A percentile compares a stretch with the other conserved stretches of the same genome.
Conservation (phyloP, 169 alveolate species). For the Cryptosporidium parvum region DNA sequence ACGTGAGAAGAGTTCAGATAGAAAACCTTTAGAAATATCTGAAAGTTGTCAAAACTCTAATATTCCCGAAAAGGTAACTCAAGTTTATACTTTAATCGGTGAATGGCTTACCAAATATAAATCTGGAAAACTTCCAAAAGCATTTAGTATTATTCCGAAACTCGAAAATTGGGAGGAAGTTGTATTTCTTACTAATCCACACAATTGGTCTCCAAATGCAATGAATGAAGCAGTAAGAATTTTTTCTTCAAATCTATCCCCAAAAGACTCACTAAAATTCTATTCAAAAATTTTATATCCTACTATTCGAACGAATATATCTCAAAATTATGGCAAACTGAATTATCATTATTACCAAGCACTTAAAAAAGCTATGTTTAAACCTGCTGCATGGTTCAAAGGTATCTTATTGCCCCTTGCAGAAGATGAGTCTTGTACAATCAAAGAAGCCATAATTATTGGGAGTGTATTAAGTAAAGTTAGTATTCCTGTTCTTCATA, state of each 20-base stretch:
- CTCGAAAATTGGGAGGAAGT: slow-evolving; percentile 94
- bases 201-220: slow-evolving; percentile 95
- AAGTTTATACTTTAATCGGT: slow-evolving; percentile 83
- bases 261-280: slow-evolving; percentile 84
- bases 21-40: background rate
- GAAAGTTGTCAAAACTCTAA: background rate
- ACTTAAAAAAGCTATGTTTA: slow-evolving; percentile 93
- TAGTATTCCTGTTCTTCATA: slow-evolving; percentile 92
- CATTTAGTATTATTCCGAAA: slow-evolving; percentile 92
- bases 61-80: slow-evolving; percentile 57
- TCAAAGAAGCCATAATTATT: slow-evolving; percentile 95
- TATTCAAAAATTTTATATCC: slow-evolving; percentile 87
- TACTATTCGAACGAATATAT: slow-evolving; percentile 88
- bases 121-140: slow-evolving; percentile 94
- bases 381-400: slow-evolving; percentile 96
- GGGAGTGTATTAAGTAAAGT: slow-evolving; percentile 92
- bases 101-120: slow-evolving; percentile 86
- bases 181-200: slow-evolving; percentile 91
- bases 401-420: slow-evolving; percentile 94
- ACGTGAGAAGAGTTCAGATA: background rate
- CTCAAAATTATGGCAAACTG: slow-evolving; percentile 87
- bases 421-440: slow-evolving; percentile 88
- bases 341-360: slow-evolving; percentile 93
- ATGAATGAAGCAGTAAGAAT: slow-evolving; percentile 91
- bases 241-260: slow-evolving; percentile 90